Evolutionary conservation across 768 basidiomycete species (phyloP), one percentile per base, ranked within the genome.

Genomic region (Tulasnella sp.): DNA sequence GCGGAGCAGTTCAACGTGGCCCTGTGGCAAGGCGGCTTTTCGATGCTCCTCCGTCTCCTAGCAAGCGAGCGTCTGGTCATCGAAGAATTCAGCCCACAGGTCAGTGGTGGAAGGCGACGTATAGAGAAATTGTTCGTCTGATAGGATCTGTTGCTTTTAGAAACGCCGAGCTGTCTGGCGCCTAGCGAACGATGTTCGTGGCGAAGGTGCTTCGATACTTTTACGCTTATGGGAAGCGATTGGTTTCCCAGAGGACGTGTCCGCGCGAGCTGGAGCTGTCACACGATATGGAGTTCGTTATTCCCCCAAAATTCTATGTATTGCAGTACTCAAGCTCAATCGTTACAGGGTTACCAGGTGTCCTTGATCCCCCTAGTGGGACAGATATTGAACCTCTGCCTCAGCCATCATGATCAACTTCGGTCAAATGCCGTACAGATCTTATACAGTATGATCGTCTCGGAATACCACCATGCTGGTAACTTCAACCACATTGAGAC

Each of bases 131-230:
- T 25, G n/a, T 49, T 30, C 31, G 19, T 57, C 58, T 60, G 25
- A 38, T 34, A 15, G 38, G 11, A 48, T 42, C 49, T 44, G 17
- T 11, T 11, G 38, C 50, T 15, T 49, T 2, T 60, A 96, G 89
- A 91, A 91, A 83, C 87, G 92, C 43, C 83, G 93, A 44, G 88
- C 93, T 2, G 88, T 93, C 9, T 97, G 93, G 93, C 81, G 90
- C 38, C 80, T 97, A n/a, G 91, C 88, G 4, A 92, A 92, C 25
- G 94, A 98, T 71, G 82, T 97, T 66, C 81, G 94, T 22, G 92
- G 92, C 9, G 88, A 94, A 69, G 93, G 92, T 15, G 86, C 92
- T 1, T 74, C 80, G 4, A 82, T 94, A 58, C 70, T 97, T 46
- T 70, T 85, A 15, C 81, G 77, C 30, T 73, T 93, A 4, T 98